Conservation (phyloP, 1,139 yeast species). For the Suhomyces terraborum region DNA sequence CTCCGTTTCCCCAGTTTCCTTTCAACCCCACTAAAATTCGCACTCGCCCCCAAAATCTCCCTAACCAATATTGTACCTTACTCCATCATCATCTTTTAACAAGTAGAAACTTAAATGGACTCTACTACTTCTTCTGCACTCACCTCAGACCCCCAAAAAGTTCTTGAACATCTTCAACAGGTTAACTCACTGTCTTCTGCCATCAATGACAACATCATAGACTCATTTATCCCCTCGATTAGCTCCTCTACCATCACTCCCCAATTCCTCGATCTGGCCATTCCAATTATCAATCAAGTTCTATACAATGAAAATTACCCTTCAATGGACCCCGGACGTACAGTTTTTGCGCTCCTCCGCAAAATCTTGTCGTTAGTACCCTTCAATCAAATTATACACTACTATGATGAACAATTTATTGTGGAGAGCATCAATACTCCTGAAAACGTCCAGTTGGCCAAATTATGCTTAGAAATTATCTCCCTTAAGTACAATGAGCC, state of each 20-base stretch:
- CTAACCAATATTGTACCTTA: too few relatives aligned
- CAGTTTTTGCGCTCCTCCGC: constrained; percentile 26
- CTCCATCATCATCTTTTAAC: too few relatives aligned
- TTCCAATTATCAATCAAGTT: constrained; percentile 16
- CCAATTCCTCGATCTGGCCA: constrained; percentile 4
- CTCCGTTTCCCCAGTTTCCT: too few relatives aligned
- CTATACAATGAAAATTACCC: constrained; percentile 8
- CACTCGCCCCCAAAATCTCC: too few relatives aligned
- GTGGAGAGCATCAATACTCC: constrained; percentile 15
- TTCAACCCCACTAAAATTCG: too few relatives aligned
- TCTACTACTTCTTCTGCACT: background rate
- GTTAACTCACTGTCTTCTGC: background rate
- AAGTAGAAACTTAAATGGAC: too few relatives aligned
- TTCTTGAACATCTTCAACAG: constrained; percentile 5
- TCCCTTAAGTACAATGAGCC: constrained; percentile 20
- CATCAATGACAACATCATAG: constrained; percentile 7
- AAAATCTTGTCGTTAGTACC: constrained; percentile 23
- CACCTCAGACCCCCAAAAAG: background rate
- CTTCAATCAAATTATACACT: constrained; percentile 21
- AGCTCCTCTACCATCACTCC: constrained; percentile 5
- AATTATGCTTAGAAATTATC: constrained; percentile 25
- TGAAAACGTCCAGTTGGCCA: constrained; percentile 11
- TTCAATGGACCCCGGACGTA: constrained; percentile 26
- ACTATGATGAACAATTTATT: constrained; percentile 28
- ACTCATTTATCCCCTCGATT: constrained; percentile 10